Base-by-base conservation (phyloP, 768 basidiomycete species). In the Naematelia aurantialba region DNA sequence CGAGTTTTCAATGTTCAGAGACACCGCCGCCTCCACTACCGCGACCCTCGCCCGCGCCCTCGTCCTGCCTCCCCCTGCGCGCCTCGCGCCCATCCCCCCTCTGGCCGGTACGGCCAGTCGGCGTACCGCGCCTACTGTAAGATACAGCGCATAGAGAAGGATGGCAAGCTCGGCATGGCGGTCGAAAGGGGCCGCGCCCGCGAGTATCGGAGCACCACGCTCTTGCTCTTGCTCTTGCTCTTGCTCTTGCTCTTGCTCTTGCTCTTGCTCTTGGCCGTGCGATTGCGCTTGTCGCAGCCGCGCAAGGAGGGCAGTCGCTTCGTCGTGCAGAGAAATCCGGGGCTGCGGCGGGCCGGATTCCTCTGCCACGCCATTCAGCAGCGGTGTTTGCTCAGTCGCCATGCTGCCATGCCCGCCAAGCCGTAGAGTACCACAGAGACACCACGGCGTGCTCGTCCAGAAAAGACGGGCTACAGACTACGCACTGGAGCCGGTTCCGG, bases 111-210 rank as follows among this genome's bases (percentile, higher is more conserved):
- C 52, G 8, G 60, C 58, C 17, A 34, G 11, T 17, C 24, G n/a
- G 5, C 13, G 30, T 29, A 2, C 26, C 5, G 44, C 24, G 19
- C 46, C 29, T 13, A 48, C 12, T 2, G 62, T 42, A 4, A 62
- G 42, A 42, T 46, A 45, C 17, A 63, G 30, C 14, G 65, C 59
- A 34, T 67, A 67, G 17, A 67, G 29, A 27, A 50, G 46, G 24
- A 55, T 24, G 11, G 61, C 61, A 8, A 66, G 47, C 11, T 59
- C 55, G 10, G 45, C 29, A 29, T 52, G 46, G 21, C 46, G 46
- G 25, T 47, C n/a, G 8, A 47, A 21, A 8, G 8, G 8, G 17
- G 34, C 8, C 34, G 8, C 34, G 34, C 17, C 17, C 17, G 34
- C 34, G 17, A 17, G 34, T 39, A 39, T 39, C 34, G 34, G 34